Percentiles rank a stretch among this genome's conserved stretches.
Evolutionary conservation across 371 early-diverging fungal genomes (phyloP).

Genomic region (Mucor plumbeus): DNA sequence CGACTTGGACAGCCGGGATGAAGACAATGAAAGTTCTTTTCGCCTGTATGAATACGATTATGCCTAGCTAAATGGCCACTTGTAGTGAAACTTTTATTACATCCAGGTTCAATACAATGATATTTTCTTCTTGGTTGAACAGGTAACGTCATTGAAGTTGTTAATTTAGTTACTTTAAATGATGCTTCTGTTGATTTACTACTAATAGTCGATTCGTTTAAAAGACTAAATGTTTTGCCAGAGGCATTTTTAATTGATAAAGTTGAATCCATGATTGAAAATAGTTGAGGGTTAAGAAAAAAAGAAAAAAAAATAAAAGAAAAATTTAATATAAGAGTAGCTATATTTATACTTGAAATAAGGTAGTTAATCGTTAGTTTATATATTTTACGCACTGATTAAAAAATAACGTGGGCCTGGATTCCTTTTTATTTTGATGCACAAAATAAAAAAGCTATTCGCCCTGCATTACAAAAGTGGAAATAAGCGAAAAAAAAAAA

Average conservation of each 20-base stretch:
- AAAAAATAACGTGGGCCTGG: slow-evolving; percentile 18
- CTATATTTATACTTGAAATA: not conserved
- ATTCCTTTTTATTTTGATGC: slow-evolving; percentile 11
- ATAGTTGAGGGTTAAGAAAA: not conserved
- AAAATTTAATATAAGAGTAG: not conserved
- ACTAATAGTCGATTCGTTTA: slow-evolving; percentile 5
- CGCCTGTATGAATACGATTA: slow-evolving; percentile 88
- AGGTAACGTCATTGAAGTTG: slow-evolving; percentile 4
- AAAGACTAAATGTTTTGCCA: slow-evolving; percentile 22
- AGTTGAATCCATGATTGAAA: slow-evolving; percentile 12
- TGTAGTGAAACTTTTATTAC: slow-evolving; percentile 64
- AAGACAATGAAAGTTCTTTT: slow-evolving; percentile 86
- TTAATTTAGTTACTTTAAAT: slow-evolving; percentile 14
- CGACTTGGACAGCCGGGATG: slow-evolving; percentile 77
- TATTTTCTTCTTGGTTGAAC: slow-evolving; percentile 41
- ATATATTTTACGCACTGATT: slow-evolving; percentile 21
- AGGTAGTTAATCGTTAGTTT: slow-evolving; percentile 3
- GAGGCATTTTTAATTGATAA: slow-evolving; percentile 22
- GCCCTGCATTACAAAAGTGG: slow-evolving; percentile 23
- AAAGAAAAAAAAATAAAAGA: not conserved
- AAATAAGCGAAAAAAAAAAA: slow-evolving; percentile 5
- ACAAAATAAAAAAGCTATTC: slow-evolving; percentile 3
- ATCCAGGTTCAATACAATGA: slow-evolving; percentile 55
- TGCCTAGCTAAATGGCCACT: slow-evolving; percentile 89
- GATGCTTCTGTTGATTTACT: not conserved